A percentile compares a stretch with the other conserved stretches of the same genome.
phyloP scores from a whole-genome alignment of 495 filamentous ascomycete species.

The Chaetomium tenue region DNA sequence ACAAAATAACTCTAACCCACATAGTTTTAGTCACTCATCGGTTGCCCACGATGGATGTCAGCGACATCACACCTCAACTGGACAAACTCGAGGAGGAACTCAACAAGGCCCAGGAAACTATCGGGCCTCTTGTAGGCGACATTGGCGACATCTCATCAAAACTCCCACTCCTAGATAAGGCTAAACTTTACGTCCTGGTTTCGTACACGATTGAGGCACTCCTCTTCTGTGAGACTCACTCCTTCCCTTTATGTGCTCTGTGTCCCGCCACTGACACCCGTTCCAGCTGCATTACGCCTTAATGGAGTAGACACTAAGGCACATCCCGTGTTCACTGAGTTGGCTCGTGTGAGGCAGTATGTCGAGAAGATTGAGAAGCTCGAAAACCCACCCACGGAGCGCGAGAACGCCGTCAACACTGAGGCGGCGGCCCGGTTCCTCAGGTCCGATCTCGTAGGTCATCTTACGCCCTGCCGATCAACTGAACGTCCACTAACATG shows the following conservation, averaged over 20 bases:
- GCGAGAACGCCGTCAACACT: conserved; percentile 68
- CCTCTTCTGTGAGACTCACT: conserved; percentile 66
- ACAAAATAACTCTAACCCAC: background rate
- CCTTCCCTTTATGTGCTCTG: background rate
- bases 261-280: conserved; percentile 31
- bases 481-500: conserved; percentile 15
- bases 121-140: conserved; percentile 63
- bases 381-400: conserved; percentile 53
- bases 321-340: conserved; percentile 80
- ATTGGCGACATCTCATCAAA: conserved; percentile 68
- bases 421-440: conserved; percentile 78
- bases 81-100: conserved; percentile 72
- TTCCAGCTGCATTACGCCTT: conserved; percentile 70
- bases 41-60: conserved; percentile 40
- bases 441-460: conserved; percentile 67
- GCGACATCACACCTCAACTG: conserved; percentile 53
- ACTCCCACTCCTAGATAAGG: conserved; percentile 87
- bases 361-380: conserved; percentile 82
- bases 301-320: conserved; percentile 76
- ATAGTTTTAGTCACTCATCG: background rate
- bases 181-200: conserved; percentile 79
- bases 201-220: conserved; percentile 91
- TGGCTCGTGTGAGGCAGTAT: conserved; percentile 83
- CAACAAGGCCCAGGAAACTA: conserved; percentile 69
- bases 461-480: background rate